Percentiles rank a stretch among this genome's conserved stretches.
Conservation (phyloP, 768 basidiomycete genomes). For the Hericium erinaceus region DNA sequence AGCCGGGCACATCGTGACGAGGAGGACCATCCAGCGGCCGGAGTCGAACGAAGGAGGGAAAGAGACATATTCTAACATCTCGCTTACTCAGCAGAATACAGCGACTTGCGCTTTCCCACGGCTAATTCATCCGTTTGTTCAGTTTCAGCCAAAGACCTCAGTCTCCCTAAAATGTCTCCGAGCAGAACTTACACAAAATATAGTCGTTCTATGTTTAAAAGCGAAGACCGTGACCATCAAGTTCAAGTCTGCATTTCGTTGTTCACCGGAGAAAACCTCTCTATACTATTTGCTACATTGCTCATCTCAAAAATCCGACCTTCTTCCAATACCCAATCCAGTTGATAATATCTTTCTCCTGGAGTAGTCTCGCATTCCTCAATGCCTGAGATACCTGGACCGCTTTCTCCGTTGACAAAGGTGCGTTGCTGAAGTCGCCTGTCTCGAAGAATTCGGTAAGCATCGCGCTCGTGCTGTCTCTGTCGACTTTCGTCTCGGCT, state of each 20-base stretch:
- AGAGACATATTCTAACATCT: background rate
- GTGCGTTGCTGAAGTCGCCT: background rate
- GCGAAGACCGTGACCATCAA: too few relatives aligned
- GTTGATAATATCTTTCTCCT: background rate
- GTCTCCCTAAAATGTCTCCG: too few relatives aligned
- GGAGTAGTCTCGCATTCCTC: background rate
- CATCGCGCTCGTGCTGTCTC: background rate
- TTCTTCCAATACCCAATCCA: background rate
- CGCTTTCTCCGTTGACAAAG: background rate
- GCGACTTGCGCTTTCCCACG: too few relatives aligned
- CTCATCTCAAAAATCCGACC: background rate
- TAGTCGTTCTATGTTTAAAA: too few relatives aligned
- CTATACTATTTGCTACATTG: too few relatives aligned
- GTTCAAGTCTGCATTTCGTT: too few relatives aligned
- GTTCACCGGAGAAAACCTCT: too few relatives aligned
- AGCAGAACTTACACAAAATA: too few relatives aligned
- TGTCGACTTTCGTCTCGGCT: background rate
- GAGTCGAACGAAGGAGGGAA: background rate
- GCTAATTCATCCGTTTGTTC: too few relatives aligned
- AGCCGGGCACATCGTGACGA: background rate
- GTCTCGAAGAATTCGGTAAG: background rate
- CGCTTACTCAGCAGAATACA: too few relatives aligned
- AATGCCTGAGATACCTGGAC: background rate
- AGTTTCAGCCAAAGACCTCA: too few relatives aligned
- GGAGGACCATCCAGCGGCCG: background rate